phyloP scores from a whole-genome alignment of 768 basidiomycete genomes.

The Coprinopsis strossmayeri region DNA sequence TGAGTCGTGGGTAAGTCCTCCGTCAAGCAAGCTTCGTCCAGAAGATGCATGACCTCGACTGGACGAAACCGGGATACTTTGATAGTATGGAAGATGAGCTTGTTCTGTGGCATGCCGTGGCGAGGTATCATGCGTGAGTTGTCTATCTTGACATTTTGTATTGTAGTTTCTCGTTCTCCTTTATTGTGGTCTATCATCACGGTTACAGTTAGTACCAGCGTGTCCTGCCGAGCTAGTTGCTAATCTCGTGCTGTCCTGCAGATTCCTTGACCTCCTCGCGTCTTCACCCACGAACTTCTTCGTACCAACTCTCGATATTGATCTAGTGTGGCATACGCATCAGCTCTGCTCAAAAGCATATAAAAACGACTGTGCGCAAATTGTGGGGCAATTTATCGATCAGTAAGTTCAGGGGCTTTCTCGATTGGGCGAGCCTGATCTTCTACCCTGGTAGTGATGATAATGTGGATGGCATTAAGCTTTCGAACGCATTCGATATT shows the following conservation, averaged over 20 bases:
- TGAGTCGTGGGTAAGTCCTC: constrained; percentile 37
- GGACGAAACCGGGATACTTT: constrained; percentile 42
- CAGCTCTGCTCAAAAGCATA: constrained; percentile 50
- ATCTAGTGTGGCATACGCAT: constrained; percentile 72
- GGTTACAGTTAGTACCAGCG: too few species aligned
- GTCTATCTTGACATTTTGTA: too few species aligned
- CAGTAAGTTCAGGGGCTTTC: constrained; percentile 34
- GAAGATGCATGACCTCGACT: constrained; percentile 46
- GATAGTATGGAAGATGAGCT: constrained; percentile 26
- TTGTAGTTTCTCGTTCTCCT: too few species aligned
- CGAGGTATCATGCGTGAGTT: constrained; percentile 53
- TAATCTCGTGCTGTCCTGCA: too few species aligned
- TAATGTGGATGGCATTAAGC: constrained; percentile 1
- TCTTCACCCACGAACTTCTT: constrained; percentile 34
- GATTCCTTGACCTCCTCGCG: constrained; percentile 53
- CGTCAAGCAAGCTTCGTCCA: constrained; percentile 50
- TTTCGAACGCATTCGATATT: neutral
- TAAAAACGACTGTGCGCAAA: constrained; percentile 31
- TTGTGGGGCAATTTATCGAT: constrained; percentile 42
- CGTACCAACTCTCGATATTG: constrained; percentile 66
- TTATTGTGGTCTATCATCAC: too few species aligned
- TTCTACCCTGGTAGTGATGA: neutral
- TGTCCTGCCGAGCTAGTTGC: too few species aligned
- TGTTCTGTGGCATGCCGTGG: constrained; percentile 41
- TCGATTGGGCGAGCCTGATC: neutral